Conservation (phyloP, 345 rosid genomes). For the Ceriops zippeliana region DNA sequence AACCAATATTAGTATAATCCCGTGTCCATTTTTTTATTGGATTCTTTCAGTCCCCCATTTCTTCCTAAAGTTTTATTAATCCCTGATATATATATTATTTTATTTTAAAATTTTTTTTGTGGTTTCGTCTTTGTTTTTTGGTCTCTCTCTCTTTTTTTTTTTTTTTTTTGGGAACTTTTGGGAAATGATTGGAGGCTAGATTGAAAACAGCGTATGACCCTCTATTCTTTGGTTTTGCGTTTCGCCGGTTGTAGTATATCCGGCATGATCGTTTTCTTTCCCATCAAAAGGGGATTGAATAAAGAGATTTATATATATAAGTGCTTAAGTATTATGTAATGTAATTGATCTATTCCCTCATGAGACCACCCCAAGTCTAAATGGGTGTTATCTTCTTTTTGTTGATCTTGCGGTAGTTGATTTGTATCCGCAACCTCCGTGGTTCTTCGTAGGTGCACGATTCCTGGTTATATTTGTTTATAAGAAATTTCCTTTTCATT, state of each 20-base stretch:
- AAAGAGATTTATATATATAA: too few species aligned
- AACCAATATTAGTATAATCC: not conserved
- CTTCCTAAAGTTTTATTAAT: not conserved
- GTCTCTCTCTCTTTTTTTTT: too few species aligned
- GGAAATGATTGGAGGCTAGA: not conserved
- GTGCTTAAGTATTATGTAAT: not conserved
- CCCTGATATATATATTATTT: too few species aligned
- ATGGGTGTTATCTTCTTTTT: not conserved
- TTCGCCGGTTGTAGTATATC: not conserved
- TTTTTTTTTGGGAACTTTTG: not conserved
- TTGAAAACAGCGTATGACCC: not conserved
- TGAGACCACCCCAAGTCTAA: not conserved
- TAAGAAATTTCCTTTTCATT: not conserved
- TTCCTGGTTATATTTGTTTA: not conserved
- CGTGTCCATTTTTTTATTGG: not conserved
- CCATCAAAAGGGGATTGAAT: too few species aligned
- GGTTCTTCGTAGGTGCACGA: not conserved
- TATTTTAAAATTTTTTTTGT: not conserved
- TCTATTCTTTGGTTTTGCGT: not conserved
- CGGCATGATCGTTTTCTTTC: not conserved
- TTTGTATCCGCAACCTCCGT: not conserved
- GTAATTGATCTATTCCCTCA: too few species aligned
- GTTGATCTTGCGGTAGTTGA: constrained; percentile 2
- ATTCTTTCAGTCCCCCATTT: not conserved
- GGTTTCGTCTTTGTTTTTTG: too few species aligned